Evolutionary conservation across 257 asterid genomes (phyloP), one percentile per base, ranked within the genome.

Genomic region (Mitragyna speciosa): DNA sequence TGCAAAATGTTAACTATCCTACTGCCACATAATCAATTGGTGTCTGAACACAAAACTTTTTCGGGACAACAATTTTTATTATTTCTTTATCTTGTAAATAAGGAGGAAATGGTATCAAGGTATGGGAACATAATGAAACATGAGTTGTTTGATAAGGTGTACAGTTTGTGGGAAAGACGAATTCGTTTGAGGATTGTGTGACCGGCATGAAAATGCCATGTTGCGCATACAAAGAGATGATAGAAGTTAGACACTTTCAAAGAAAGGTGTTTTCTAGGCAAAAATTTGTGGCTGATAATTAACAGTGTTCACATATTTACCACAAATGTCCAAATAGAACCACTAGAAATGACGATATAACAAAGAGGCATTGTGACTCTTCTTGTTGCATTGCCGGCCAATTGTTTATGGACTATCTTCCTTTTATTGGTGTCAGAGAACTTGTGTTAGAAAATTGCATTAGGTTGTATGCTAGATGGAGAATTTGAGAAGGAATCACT

Each of bases 221-320:
- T 39, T 69, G 51, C 17, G n/a, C 39, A 39, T 14, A 59, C 28
- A 59, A 24, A 22, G 30, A 9, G n/a, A 59, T n/a, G 66, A 59
- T 7, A 4, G 19, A 54, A 4, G 24, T 20, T 54, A 17, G 6
- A 52, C 3, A 19, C 17, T 7, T 52, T 4, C 26, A 68, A 36
- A 58, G 72, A 71, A 48, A 19, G 66, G 65, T 58, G 71, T 58
- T 70, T 59, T 72, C 77, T 58, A 58, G 51, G 77, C 26, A 45
- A 9, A 54, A 54, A 56, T 0, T 7, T 56, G 28, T 56, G 28
- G 52, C 19, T 19, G n/a, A 17, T 54, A 54, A 17, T 52, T 17
- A 16, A 47, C 71, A 19, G 22, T n/a, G 28, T 26, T 31, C 7
- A 45, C 45, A 45, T 61, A 31, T 31, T 56, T 56, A 72, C 65